Conservation (phyloP, 345 rosid genomes). For the Litchi chinensis region DNA sequence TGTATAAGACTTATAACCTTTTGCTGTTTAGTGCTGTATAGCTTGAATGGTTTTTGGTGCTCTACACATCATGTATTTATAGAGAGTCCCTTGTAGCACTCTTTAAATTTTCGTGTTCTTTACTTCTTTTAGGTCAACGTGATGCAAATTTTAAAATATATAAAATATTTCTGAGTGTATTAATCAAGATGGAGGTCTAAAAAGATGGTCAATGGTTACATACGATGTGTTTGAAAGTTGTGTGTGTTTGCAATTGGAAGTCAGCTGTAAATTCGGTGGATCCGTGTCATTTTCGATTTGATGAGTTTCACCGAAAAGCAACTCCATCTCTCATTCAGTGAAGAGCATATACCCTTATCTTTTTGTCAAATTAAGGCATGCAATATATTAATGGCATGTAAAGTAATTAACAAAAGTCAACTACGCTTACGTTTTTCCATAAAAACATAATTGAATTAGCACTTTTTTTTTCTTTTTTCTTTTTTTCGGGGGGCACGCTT, state of each 20-base stretch:
- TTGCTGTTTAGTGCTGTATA: neutral
- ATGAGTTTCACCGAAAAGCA: neutral
- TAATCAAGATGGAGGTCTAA: too few species aligned
- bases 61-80: neutral
- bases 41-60: neutral
- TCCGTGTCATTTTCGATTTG: neutral
- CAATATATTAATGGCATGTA: too few species aligned
- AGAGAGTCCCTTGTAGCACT: neutral
- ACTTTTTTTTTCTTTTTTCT: too few species aligned
- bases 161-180: too few species aligned
- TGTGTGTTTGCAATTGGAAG: neutral
- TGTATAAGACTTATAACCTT: neutral
- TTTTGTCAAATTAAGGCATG: neutral
- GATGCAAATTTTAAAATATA: neutral
- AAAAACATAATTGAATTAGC: too few species aligned
- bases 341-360: neutral
- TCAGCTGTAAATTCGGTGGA: neutral
- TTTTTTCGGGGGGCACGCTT: too few species aligned
- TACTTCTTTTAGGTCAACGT: neutral
- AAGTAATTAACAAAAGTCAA: neutral
- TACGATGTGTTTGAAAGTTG: too few species aligned
- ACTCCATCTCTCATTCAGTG: neutral
- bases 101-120: neutral
- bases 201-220: too few species aligned
- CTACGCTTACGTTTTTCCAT: neutral